These are phyloP conservation scores for Phialemoniopsis sp. DNA, from an alignment of 2,329 filamentous ascomycete species.

Conservation along the genomic window DNA sequence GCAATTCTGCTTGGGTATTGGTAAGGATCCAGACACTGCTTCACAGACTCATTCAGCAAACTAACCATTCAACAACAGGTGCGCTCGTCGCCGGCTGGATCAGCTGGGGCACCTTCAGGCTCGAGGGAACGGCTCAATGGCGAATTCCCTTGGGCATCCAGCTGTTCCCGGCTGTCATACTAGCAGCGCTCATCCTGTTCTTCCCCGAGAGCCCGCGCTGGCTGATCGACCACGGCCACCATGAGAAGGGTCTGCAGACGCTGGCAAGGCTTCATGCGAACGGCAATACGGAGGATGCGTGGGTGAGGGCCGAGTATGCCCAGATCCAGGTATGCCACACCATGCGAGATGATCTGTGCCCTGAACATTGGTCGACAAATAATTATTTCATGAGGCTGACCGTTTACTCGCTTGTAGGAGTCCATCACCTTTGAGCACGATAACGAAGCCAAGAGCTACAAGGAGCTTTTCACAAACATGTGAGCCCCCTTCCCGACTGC, in stretches of 20 bases:
- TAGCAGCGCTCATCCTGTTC: slow-evolving; percentile 58
- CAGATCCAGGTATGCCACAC: slow-evolving; percentile 57
- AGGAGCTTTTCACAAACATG: slow-evolving; percentile 61
- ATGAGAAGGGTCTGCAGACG: slow-evolving; percentile 60
- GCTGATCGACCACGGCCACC: slow-evolving; percentile 69
- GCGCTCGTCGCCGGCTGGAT: slow-evolving; percentile 70
- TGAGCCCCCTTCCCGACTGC: slow-evolving; percentile 6
- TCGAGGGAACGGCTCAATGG: slow-evolving; percentile 38
- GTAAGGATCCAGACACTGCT: too few species aligned
- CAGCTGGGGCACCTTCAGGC: slow-evolving; percentile 52
- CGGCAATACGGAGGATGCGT: slow-evolving; percentile 61
- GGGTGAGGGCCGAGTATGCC: slow-evolving; percentile 68
- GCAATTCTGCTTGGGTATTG: slow-evolving; percentile 80
- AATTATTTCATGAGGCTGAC: too few species aligned
- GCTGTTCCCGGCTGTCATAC: slow-evolving; percentile 60
- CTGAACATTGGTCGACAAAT: too few species aligned
- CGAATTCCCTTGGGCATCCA: slow-evolving; percentile 49
- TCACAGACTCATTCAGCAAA: too few species aligned
- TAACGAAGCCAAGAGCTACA: slow-evolving; percentile 65
- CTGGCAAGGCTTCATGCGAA: slow-evolving; percentile 67
- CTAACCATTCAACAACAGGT: slow-evolving; percentile 26
- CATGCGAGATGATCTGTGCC: background rate
- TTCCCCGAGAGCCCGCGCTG: slow-evolving; percentile 73
- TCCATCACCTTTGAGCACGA: slow-evolving; percentile 62
- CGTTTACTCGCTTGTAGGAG: slow-evolving; percentile 12